Evolutionary conservation across 2,329 filamentous ascomycete genomes (phyloP).

Genomic region (Neopestalotiopsis rosae): DNA sequence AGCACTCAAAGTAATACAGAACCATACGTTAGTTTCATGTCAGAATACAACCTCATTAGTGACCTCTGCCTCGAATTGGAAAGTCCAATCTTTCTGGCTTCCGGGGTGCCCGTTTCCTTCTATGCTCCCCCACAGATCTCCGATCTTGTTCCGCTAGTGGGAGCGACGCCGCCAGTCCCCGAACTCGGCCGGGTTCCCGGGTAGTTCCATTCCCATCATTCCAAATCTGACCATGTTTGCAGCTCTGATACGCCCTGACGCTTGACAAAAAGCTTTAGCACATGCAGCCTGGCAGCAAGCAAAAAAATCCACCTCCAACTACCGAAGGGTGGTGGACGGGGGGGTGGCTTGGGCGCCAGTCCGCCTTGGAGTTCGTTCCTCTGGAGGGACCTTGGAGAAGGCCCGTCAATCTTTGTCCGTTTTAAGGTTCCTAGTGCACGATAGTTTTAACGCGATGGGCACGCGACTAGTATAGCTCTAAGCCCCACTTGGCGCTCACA

Average conservation of each 20-base stretch:
- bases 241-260: not conserved
- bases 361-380: no score
- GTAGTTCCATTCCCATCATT: not conserved
- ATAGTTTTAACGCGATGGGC: not conserved
- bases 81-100: no score
- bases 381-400: not conserved
- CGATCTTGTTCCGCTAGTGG: not conserved
- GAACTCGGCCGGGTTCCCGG: not conserved
- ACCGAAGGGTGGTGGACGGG: not conserved
- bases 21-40: no score
- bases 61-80: no score
- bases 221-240: not conserved
- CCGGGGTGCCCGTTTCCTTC: not conserved
- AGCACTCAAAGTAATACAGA: no score
- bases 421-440: constrained; percentile 2
- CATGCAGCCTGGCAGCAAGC: not conserved
- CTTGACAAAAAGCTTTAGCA: not conserved
- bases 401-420: not conserved
- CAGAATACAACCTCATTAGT: no score
- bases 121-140: not conserved
- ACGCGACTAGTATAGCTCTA: not conserved
- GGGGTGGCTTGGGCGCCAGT: no score
- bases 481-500: constrained; percentile 5
- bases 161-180: not conserved
- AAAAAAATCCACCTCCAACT: not conserved